Evolutionary conservation across 345 rosid genomes (phyloP).

Genomic region (Euphorbia pulcherrima): DNA sequence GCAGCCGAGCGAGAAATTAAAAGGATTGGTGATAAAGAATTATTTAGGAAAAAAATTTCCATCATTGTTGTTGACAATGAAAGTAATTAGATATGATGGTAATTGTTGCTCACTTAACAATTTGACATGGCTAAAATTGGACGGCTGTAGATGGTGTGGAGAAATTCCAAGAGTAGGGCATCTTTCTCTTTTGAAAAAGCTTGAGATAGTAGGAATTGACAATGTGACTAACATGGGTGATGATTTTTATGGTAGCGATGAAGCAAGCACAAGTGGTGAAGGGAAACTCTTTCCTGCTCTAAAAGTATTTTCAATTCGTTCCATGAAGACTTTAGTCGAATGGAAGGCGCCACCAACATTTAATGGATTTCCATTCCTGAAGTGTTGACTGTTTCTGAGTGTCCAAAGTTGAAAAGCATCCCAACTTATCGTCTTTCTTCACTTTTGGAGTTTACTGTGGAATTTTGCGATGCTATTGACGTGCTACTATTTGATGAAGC

Average conservation of each 20-base stretch:
- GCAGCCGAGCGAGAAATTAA: background rate
- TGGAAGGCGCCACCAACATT: slow-evolving; percentile 6
- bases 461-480: background rate
- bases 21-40: slow-evolving; percentile 2
- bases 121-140: background rate
- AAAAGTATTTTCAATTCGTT: background rate
- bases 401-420: slow-evolving; percentile 12
- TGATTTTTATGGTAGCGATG: slow-evolving; percentile 10
- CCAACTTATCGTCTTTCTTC: slow-evolving; percentile 3
- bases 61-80: background rate
- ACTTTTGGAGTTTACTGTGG: background rate
- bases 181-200: background rate
- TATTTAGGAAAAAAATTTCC: slow-evolving; percentile 14
- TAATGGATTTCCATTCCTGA: slow-evolving; percentile 19
- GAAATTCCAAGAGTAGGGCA: background rate
- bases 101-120: background rate
- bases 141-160: background rate
- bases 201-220: background rate
- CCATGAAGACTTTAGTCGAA: slow-evolving; percentile 7
- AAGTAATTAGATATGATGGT: background rate
- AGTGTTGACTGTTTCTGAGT: background rate
- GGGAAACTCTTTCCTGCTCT: slow-evolving; percentile 12
- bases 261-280: too few relatives aligned
- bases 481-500: background rate
- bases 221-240: background rate